Conservation (phyloP, 169 alveolate species). For the Babesia divergens region DNA sequence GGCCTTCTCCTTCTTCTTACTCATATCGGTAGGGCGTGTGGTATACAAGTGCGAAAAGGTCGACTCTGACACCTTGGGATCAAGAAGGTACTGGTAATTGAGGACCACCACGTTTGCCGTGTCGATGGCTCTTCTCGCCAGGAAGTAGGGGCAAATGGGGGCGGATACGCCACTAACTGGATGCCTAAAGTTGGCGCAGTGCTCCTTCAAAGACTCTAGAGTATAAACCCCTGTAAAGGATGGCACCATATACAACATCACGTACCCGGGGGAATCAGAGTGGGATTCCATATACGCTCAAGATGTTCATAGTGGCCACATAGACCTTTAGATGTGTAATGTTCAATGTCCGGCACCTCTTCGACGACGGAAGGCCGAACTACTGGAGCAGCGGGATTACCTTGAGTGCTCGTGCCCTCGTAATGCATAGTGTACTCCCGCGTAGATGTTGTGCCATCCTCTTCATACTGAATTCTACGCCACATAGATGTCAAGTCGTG, state of each 20-base stretch:
- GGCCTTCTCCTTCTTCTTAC: conserved; percentile 12
- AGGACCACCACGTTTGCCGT: conserved; percentile 92
- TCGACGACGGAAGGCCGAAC: conserved; percentile 42
- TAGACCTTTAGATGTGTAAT: conserved; percentile 63
- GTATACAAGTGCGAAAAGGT: conserved; percentile 57
- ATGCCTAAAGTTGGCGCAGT: conserved; percentile 78
- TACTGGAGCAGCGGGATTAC: conserved; percentile 57
- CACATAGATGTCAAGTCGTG: conserved; percentile 68
- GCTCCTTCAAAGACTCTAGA: conserved; percentile 88
- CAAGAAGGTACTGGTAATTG: conserved; percentile 93
- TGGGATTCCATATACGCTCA: conserved; percentile 73
- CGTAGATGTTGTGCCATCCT: conserved; percentile 3
- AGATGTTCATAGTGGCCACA: conserved; percentile 84
- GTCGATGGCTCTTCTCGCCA: conserved; percentile 90
- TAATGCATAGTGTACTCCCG: conserved; percentile 58
- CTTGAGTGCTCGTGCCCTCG: conserved; percentile 44
- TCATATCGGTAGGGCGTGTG: conserved; percentile 28
- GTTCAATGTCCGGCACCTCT: conserved; percentile 66
- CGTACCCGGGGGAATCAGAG: conserved; percentile 60
- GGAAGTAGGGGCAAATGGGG: conserved; percentile 91
- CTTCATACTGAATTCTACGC: conserved; percentile 66
- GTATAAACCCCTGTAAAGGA: conserved; percentile 88
- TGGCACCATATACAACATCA: conserved; percentile 17
- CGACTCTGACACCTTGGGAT: conserved; percentile 92
- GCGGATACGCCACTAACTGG: conserved; percentile 59